Conservation (phyloP, 331 rosid species). For the Malus hybrid region DNA sequence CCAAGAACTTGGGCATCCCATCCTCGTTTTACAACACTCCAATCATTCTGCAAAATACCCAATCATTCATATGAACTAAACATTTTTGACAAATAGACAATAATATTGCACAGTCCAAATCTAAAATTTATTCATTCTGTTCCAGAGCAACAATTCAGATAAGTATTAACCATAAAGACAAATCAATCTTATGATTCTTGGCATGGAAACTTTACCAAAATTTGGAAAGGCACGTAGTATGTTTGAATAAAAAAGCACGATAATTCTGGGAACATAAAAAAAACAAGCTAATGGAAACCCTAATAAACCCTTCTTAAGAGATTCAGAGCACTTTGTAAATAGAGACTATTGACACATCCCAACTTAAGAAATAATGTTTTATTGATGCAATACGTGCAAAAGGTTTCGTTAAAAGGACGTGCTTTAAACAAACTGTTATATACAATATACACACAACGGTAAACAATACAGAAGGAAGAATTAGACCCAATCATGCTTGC, state of each 20-base stretch:
- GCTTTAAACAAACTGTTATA: too few relatives aligned
- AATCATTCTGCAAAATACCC: constrained; percentile 68
- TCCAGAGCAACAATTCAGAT: neutral
- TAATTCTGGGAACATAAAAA: neutral
- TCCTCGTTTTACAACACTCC: constrained; percentile 98
- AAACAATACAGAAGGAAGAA: neutral
- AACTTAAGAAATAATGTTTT: neutral
- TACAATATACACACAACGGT: neutral
- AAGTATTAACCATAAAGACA: neutral
- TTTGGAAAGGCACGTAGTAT: too few relatives aligned
- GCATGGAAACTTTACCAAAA: neutral
- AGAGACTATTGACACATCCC: neutral
- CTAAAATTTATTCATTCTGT: neutral
- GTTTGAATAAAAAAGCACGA: neutral
- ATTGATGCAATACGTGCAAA: neutral
- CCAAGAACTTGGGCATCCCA: constrained; percentile 99
- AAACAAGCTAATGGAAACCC: neutral
- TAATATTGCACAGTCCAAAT: neutral
- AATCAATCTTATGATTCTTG: neutral
- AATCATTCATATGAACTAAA: neutral
- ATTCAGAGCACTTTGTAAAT: neutral
- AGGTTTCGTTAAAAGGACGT: neutral
- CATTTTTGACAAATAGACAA: too few relatives aligned
- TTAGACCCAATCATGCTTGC: neutral
- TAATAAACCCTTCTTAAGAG: neutral